These are phyloP conservation scores for Fimicolochytrium jonesii DNA, from an alignment of 192 early-diverging fungal genomes.

Conservation along the genomic window DNA sequence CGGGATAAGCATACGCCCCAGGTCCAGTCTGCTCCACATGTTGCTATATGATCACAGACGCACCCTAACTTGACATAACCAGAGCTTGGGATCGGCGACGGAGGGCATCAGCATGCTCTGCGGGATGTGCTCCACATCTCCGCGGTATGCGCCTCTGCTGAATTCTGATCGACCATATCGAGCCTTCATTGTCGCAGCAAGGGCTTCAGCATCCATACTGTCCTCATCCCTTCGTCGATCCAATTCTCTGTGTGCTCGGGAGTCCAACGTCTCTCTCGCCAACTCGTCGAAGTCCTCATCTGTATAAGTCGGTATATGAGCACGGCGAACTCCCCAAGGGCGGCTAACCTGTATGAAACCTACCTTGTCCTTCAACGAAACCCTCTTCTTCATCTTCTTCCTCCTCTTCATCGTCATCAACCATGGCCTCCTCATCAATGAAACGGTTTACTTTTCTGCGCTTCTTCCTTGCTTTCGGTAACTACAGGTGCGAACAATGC, in stretches of 20 bases:
- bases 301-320: not conserved
- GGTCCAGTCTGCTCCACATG: too few species aligned
- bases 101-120: conserved; percentile 77
- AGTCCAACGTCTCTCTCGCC: conserved; percentile 58
- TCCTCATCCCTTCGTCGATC: conserved; percentile 64
- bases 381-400: conserved; percentile 64
- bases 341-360: not conserved
- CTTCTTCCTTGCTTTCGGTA: not conserved
- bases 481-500: not conserved
- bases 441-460: conserved; percentile 36
- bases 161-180: conserved; percentile 65
- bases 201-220: conserved; percentile 75
- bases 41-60: too few species aligned
- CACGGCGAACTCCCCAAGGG: too few species aligned
- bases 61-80: conserved; percentile 80
- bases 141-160: conserved; percentile 35
- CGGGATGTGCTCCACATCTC: conserved; percentile 62
- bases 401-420: conserved; percentile 74
- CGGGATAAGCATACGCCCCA: not conserved
- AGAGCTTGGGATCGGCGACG: conserved; percentile 85
- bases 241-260: conserved; percentile 56
- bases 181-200: conserved; percentile 69
- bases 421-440: conserved; percentile 68
- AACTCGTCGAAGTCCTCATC: conserved; percentile 73
- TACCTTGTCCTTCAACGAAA: conserved; percentile 23